Conservation (phyloP, 2,329 filamentous ascomycete species). For the Colletotrichum zoysiae region DNA sequence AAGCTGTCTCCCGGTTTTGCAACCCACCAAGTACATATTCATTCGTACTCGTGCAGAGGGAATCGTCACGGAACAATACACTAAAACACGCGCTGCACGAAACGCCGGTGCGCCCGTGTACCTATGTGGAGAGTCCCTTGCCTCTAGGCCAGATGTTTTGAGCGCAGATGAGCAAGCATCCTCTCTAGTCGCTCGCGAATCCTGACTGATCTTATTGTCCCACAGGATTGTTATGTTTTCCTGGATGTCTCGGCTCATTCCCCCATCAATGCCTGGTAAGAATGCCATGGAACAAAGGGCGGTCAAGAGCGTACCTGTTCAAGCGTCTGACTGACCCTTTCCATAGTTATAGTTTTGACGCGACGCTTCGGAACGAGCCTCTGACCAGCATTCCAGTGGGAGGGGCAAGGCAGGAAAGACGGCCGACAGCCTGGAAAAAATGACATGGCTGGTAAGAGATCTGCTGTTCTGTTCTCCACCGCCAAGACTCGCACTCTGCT, state of each 20-base stretch:
- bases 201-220: no score
- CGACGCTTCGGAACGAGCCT: not conserved
- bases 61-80: slow-evolving; percentile 9
- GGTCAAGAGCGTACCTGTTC: not conserved
- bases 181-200: no score
- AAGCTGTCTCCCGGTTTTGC: slow-evolving; percentile 19
- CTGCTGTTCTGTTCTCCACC: slow-evolving; percentile 7
- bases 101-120: not conserved
- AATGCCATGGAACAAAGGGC: not conserved
- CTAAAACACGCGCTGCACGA: not conserved
- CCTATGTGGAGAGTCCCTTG: no score
- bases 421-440: not conserved
- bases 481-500: not conserved
- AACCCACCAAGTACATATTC: not conserved
- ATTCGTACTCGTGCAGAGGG: not conserved
- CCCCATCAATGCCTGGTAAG: not conserved
- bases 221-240: not conserved
- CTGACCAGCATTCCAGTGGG: not conserved
- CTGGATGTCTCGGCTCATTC: not conserved
- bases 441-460: slow-evolving; percentile 2
- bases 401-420: not conserved
- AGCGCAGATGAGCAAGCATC: not conserved
- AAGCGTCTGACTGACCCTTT: not conserved
- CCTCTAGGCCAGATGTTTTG: not conserved
- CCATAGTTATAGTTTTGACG: not conserved